Base-by-base conservation (phyloP, 202 grass and related monocot genomes). In the Schoenoplectus tabernaemontani region DNA sequence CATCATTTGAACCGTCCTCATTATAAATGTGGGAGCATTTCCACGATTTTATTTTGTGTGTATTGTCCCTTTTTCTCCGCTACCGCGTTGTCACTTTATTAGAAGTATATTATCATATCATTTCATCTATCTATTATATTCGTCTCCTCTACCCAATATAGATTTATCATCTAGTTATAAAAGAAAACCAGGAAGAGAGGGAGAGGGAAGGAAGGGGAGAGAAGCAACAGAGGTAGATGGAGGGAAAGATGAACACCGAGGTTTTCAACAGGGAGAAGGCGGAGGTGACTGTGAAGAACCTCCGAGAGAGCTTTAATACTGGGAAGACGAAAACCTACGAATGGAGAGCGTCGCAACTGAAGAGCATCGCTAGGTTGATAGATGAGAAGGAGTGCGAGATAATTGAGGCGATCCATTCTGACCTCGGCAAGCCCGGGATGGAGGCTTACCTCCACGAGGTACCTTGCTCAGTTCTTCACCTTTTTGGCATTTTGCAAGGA, bases 401-500 rank as follows among this genome's bases (percentile, higher is more conserved):
- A 82, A 72, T 46, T 75, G 84, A 56, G 64, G 92, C 92, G 26
- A 83, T 99, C 80, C 33, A 83, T 20, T 82, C 80, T 17, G 96
- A 99, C 72, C 90, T 99, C 82, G 84, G 83, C 83, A 99, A 99
- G 84, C 90, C 96, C 0, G 58, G 59, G 61, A 87, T 90, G 66
- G 96, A 99, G 87, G 83, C 85, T 1, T 96, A 81, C 74, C 66
- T 96, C 68, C 85, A 91, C 71, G 96, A 99, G 92, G 94, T 94
- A 78, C 17, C 41, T 50, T 11, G 13, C 12, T 63, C 8, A 15
- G 0, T 57, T 58, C 62, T 43, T 22, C 7, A 50, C 28, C 20
- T 20, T 3, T 54, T 0, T 59, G 9, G 51, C 23, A 22, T 6
- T 66, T 70, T 50, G 24, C 47, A 20, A 26, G 11, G 32, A 26